Percentiles rank a stretch among this genome's conserved stretches.
These are phyloP conservation scores for Nicotiana rustica DNA, from an alignment of 305 asterid species.

Conservation along the genomic window DNA sequence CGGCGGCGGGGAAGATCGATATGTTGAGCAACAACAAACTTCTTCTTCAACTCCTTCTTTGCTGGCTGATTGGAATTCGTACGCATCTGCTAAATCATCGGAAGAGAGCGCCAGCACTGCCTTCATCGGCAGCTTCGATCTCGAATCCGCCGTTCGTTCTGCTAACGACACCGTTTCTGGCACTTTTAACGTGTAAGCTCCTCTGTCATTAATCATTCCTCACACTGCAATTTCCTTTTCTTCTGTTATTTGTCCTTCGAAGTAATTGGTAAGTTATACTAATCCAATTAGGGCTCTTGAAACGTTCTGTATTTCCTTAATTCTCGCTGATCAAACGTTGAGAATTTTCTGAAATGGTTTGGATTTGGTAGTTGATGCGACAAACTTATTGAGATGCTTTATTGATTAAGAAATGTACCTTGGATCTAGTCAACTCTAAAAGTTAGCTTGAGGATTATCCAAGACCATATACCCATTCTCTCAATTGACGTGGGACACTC, in stretches of 20 bases:
- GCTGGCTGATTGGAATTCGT: conserved; percentile 58
- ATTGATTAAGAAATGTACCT: neutral
- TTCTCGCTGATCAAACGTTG: neutral
- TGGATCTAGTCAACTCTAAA: neutral
- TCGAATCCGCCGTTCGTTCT: conserved; percentile 83
- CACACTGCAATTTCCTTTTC: neutral
- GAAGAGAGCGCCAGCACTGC: conserved; percentile 54
- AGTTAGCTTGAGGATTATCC: neutral
- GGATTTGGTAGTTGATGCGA: neutral
- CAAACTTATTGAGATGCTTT: neutral
- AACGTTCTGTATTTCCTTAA: conserved; percentile 3
- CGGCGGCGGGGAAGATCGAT: conserved; percentile 35
- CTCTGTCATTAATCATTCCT: conserved; percentile 11
- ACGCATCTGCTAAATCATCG: conserved; percentile 50
- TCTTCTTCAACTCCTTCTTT: conserved; percentile 46
- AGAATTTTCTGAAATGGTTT: neutral
- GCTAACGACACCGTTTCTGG: conserved; percentile 90
- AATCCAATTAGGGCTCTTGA: neutral
- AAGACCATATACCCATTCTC: neutral
- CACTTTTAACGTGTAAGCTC: conserved; percentile 71
- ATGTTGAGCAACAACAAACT: conserved; percentile 35
- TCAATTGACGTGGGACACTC: neutral
- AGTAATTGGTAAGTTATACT: neutral
- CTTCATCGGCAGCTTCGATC: conserved; percentile 65
- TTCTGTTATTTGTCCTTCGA: neutral